Evolutionary conservation across 2,329 filamentous ascomycete genomes (phyloP).

Genomic region (Botrytis elliptica): DNA sequence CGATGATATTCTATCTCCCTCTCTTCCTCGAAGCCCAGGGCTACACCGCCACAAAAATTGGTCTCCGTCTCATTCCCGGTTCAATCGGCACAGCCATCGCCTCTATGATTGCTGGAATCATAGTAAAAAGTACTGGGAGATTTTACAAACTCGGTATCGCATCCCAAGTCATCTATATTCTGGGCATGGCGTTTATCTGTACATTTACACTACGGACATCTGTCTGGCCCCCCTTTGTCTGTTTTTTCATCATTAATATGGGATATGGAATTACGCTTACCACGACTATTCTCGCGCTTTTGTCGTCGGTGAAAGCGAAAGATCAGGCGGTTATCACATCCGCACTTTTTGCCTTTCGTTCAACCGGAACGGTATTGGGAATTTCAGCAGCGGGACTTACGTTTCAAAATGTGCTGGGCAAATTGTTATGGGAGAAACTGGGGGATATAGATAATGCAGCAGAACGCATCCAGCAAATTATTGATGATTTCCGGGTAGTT

Average conservation of each 20-base stretch:
- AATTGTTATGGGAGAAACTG: slow-evolving; percentile 22
- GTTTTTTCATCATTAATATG: slow-evolving; percentile 51
- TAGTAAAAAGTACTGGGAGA: slow-evolving; percentile 66
- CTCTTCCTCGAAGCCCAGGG: slow-evolving; percentile 72
- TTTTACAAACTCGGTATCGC: slow-evolving; percentile 67
- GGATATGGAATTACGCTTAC: slow-evolving; percentile 64
- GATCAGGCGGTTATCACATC: slow-evolving; percentile 74
- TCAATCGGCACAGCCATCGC: slow-evolving; percentile 61
- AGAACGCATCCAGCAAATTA: not conserved
- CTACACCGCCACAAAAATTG: slow-evolving; percentile 59
- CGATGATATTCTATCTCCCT: slow-evolving; percentile 67
- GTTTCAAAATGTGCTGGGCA: slow-evolving; percentile 25
- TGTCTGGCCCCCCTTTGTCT: slow-evolving; percentile 49
- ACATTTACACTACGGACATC: slow-evolving; percentile 55
- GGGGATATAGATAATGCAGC: slow-evolving; percentile 14
- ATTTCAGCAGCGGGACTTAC: slow-evolving; percentile 44
- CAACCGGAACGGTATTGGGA: slow-evolving; percentile 66
- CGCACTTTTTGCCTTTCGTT: slow-evolving; percentile 75
- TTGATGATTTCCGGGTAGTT: slow-evolving; percentile 9
- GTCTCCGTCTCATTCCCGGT: slow-evolving; percentile 63
- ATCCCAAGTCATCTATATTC: slow-evolving; percentile 44
- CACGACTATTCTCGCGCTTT: slow-evolving; percentile 65
- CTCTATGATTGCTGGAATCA: slow-evolving; percentile 57
- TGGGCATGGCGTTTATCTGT: slow-evolving; percentile 52
- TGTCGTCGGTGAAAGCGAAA: slow-evolving; percentile 63